Evolutionary conservation across 768 basidiomycete species (phyloP), one percentile per base, ranked within the genome.

Genomic region (Zangia roseola): DNA sequence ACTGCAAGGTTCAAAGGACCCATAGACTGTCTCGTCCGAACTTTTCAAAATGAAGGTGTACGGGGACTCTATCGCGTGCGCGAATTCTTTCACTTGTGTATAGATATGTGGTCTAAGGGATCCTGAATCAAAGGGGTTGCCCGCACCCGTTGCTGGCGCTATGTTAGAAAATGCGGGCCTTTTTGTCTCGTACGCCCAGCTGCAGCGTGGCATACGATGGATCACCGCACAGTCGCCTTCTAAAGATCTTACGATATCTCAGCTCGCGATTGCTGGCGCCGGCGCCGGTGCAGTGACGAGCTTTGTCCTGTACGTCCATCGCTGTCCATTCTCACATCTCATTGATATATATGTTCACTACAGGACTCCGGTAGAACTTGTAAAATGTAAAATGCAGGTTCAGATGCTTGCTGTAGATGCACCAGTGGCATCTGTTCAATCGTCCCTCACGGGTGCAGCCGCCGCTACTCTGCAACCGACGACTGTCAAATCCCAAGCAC

Each of bases 361-460:
- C 45, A 92, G 91, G 24, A 97, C 94, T 0, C 94, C 94, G 2
- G 86, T 97, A 48, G 94, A 97, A 60, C 84, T 97, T 41, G 82
- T 97, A 50, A 97, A 98, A 70, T 97, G 93, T 73, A 91, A 92
- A 68, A 95, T 97, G 93, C 94, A 97, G 67, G 94, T 97, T 2
- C 93, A 95, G 63, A 86, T 91, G 81, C 81, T 95, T 19, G 70
- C 76, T 17, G 50, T 68, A 2, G 49, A 38, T 20, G 31, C 21
- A 2, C 47, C 70, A 8, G 47, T 50, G 24, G 34, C 54, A 8
- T 48, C 63, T 10, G n/a, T 57, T 1, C 47, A 54, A 7, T 20
- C 61, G 17, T 20, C 49, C 5, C 30, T 57, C 9, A 51, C 63
- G 12, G 40, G 57, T 10, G 23, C 63, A 16, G 50, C 56, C 1